These are phyloP conservation scores for Podospora pseudoanserina DNA, from an alignment of 495 filamentous ascomycete genomes.

Conservation along the genomic window DNA sequence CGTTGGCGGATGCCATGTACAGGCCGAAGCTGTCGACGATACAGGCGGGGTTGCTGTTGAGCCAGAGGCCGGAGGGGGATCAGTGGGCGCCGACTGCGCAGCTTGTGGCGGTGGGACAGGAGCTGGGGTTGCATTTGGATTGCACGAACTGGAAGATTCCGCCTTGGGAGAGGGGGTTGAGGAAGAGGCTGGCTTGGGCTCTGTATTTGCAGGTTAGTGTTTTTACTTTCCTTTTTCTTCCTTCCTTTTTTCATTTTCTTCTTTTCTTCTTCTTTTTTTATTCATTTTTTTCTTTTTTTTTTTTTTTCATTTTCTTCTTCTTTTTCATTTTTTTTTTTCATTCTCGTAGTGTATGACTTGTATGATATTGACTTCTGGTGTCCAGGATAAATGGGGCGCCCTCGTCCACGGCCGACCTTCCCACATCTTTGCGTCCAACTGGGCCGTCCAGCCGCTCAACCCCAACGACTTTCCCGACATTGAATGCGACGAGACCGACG, in stretches of 20 bases:
- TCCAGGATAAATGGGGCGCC: slow-evolving; percentile 86
- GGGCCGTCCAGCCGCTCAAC: slow-evolving; percentile 69
- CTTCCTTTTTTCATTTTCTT: no score
- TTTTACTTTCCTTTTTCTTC: background rate
- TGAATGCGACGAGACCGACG: slow-evolving; percentile 51
- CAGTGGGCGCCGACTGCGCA: slow-evolving; percentile 86
- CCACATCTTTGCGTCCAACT: slow-evolving; percentile 75
- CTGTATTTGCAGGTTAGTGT: slow-evolving; percentile 60
- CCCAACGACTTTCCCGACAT: slow-evolving; percentile 70
- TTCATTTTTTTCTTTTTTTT: no score
- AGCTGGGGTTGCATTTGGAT: slow-evolving; percentile 83
- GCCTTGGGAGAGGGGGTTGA: slow-evolving; percentile 75
- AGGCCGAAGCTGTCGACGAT: slow-evolving; percentile 88
- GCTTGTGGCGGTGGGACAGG: slow-evolving; percentile 73
- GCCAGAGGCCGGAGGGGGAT: slow-evolving; percentile 82
- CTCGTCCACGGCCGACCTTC: slow-evolving; percentile 83
- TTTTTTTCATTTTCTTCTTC: no score
- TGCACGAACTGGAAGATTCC: slow-evolving; percentile 87
- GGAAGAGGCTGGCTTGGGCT: slow-evolving; percentile 85
- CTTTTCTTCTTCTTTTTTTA: no score
- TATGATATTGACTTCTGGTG: background rate
- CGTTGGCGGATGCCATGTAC: slow-evolving; percentile 72
- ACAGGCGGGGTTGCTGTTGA: slow-evolving; percentile 83
- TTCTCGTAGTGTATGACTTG: no score
- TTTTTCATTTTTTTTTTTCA: no score